Base-by-base conservation (phyloP, 1,284 basidiomycete species). In the Fomitopsis palustris region DNA sequence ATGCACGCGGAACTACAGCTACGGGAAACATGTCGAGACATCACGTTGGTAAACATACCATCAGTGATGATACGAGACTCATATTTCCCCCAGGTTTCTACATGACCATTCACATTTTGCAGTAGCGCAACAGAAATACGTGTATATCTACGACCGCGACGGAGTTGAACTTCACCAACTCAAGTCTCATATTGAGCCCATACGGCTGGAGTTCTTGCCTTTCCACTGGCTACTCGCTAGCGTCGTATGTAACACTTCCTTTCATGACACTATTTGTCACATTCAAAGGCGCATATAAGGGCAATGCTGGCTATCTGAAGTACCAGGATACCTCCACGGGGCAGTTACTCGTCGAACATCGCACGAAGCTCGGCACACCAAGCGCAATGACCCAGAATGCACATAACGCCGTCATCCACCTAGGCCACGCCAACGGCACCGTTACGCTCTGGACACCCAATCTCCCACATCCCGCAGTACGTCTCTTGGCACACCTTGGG, bases 281-380 rank as follows among this genome's bases (percentile, higher is more conserved):
- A n/a, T 42, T 10, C 47, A 35, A 9, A 17, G 25, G 29, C n/a
- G 33, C 19, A 8, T 25, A 31, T 21, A 33, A 93, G 90, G 95
- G 95, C 10, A 90, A 94, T 67, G 81, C 86, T 14, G 96, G 96
- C 0, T 94, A 90, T 72, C 81, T 99, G 1, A 96, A 96, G 77
- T 99, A 98, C 75, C 95, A 97, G 77, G 96, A 99, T 71, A 96
- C 93, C 0, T 96, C 95, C 2, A 99, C 96, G 0, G 96, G 96
- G 17, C 82, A 88, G 59, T 81, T 98, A 56, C 80, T 99, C 38
- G 85, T 88, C 41, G 89, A 95, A 72, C 94, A 96, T 72, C 86
- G 93, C n/a, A 96, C 94, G 3, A 93, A 92, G 67, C 81, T 96
- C 29, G 96, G 97, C 10, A 83, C 91, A 27, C 95, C 93, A 65